These are phyloP conservation scores for Termitomyces sp. DNA, from an alignment of 768 basidiomycete species.

Conservation along the genomic window DNA sequence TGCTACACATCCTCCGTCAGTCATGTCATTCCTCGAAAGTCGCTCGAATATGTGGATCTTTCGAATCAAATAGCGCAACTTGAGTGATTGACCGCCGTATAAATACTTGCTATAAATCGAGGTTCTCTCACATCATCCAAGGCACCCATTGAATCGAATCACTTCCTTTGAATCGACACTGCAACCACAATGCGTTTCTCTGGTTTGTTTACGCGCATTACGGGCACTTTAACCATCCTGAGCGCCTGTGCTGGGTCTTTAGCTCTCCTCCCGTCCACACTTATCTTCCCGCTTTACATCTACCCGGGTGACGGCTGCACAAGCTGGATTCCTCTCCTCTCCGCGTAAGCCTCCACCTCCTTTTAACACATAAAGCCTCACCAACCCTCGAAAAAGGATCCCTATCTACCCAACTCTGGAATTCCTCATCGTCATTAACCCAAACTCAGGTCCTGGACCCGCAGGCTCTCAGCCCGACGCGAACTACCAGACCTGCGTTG, in stretches of 20 bases:
- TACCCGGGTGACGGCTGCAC: conserved; percentile 22
- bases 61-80: not conserved
- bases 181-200: not conserved
- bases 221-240: not conserved
- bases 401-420: conserved; percentile 19
- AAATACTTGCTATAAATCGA: not conserved
- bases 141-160: not conserved
- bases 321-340: conserved; percentile 22
- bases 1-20: not conserved
- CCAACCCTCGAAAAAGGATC: conserved; percentile 16
- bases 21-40: not conserved
- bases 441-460: conserved; percentile 24
- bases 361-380: not conserved
- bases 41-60: not conserved
- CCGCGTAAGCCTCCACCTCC: conserved; percentile 17
- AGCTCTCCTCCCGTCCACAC: conserved; percentile 15
- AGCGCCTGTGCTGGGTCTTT: not conserved
- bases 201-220: not conserved
- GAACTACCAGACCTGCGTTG: conserved; percentile 25
- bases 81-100: not conserved
- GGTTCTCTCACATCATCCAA: not conserved
- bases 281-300: conserved; percentile 28
- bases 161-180: not conserved
- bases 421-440: conserved; percentile 28
- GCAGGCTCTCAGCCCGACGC: conserved; percentile 22